A percentile compares a stretch with the other conserved stretches of the same genome.
Conservation (phyloP, 352 stramenopile species). For the Phytopythium ostracodes region DNA sequence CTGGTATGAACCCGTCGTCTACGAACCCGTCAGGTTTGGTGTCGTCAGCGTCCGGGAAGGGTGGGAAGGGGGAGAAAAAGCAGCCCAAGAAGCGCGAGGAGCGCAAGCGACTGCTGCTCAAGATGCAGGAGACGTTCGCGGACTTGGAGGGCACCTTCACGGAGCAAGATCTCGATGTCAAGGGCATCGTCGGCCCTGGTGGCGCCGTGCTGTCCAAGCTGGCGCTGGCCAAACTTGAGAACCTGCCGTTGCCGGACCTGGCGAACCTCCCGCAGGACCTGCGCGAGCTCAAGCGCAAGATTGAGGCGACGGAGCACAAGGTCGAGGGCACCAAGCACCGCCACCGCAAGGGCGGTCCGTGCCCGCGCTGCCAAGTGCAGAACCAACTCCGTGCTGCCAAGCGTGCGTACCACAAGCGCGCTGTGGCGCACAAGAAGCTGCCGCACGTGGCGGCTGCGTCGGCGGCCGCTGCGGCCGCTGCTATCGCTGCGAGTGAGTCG, state of each 20-base stretch:
- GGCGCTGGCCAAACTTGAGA: slow-evolving; percentile 64
- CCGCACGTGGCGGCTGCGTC: slow-evolving; percentile 37
- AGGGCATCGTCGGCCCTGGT: slow-evolving; percentile 44
- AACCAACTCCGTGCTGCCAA: slow-evolving; percentile 79
- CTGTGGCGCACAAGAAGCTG: slow-evolving; percentile 79
- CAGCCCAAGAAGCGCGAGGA: slow-evolving; percentile 55
- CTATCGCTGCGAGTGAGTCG: slow-evolving; percentile 7
- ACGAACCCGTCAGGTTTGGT: slow-evolving; percentile 12
- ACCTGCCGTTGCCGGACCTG: slow-evolving; percentile 65
- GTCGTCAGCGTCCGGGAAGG: not conserved
- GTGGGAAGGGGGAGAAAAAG: slow-evolving; percentile 49
- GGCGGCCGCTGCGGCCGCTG: not conserved
- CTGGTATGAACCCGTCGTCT: not conserved
- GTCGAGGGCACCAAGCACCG: slow-evolving; percentile 86
- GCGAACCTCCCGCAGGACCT: slow-evolving; percentile 75
- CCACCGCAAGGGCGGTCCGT: slow-evolving; percentile 79
- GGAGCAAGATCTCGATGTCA: slow-evolving; percentile 63
- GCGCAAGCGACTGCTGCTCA: slow-evolving; percentile 55
- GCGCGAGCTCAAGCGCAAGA: slow-evolving; percentile 81
- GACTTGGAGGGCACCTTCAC: slow-evolving; percentile 63
- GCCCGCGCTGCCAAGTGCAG: slow-evolving; percentile 76
- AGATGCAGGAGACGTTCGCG: slow-evolving; percentile 67
- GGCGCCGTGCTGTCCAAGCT: slow-evolving; percentile 49
- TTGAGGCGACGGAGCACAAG: slow-evolving; percentile 80
- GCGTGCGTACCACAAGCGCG: slow-evolving; percentile 77